Evolutionary conservation across 139 green algal genomes (phyloP).

Genomic region (Chlamydomonas urium): DNA sequence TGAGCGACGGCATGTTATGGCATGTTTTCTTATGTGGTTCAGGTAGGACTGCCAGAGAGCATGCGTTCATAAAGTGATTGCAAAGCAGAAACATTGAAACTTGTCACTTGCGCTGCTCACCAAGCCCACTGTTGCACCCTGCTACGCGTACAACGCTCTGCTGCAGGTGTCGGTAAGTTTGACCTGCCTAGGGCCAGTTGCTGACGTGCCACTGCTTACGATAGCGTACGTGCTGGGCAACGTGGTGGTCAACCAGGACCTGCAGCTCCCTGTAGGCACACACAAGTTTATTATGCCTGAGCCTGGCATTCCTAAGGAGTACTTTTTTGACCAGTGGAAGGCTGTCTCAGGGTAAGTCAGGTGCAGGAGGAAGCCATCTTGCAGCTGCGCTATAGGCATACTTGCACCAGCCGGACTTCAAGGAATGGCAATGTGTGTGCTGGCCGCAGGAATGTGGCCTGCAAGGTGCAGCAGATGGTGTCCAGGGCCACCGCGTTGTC

Average conservation of each 20-base stretch:
- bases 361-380: too few relatives aligned
- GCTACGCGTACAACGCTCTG: too few relatives aligned
- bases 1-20: not conserved
- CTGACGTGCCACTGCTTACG: constrained; percentile 22
- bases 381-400: too few relatives aligned
- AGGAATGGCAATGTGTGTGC: too few relatives aligned
- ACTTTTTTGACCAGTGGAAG: constrained; percentile 82
- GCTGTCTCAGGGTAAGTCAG: not conserved
- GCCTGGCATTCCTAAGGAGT: constrained; percentile 48
- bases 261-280: constrained; percentile 57
- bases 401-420: too few relatives aligned
- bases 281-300: constrained; percentile 70
- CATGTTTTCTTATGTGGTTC: not conserved
- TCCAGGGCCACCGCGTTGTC: not conserved
- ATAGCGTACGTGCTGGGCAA: constrained; percentile 36
- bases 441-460: constrained; percentile 16
- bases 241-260: constrained; percentile 31
- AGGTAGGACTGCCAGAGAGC: too few relatives aligned
- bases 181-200: constrained; percentile 40
- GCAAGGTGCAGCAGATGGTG: constrained; percentile 52
- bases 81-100: too few relatives aligned
- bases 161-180: too few relatives aligned
- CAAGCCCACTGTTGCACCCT: too few relatives aligned
- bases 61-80: too few relatives aligned
- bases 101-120: too few relatives aligned